Base-by-base conservation (phyloP, 164 flowering plant species). In the Annona cherimola region DNA sequence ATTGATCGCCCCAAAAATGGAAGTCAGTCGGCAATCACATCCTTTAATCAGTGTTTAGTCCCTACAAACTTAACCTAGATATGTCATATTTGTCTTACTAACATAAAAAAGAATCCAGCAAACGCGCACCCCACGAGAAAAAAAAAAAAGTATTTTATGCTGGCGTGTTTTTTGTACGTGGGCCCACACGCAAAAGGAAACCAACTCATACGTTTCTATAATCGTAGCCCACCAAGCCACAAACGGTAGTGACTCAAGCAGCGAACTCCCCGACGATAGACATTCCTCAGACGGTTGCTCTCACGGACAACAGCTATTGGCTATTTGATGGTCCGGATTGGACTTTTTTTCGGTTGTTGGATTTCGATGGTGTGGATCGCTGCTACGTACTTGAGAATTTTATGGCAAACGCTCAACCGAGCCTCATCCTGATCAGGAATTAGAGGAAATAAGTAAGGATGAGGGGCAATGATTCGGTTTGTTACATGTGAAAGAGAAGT, bases 21-120 rank as follows among this genome's bases (percentile, higher is more conserved):
- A 41, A 42, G 67, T 9, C 9, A 64, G 67, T 42, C 67, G 41
- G 45, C 67, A 42, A 64, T 64, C 67, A 64, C 67, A 40, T 64
- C 67, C 44, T 39, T 64, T 61, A 61, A 42, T 64, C 41, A 39
- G 67, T 64, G 19, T 35, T 64, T 64, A 64, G n/a, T 61, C 63
- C 41, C 45, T 9, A 40, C 16, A 64, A 64, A 2, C 12, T 18
- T 16, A 64, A 64, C 41, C 40, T 18, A 64, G 42, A 0, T 42
- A 12, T 4, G 2, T 14, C 67, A 40, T 44, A 40, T 40, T 64
- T 42, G 43, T 64, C 42, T 14, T 42, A 39, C n/a, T 64, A 64
- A 64, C 64, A 16, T 11, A 9, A 14, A 6, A 57, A 16, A 14
- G 4, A 57, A 14, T 57, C 14, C 14, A 57, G 61, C 35, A 26